Evolutionary conservation across 1,284 basidiomycete genomes (phyloP).

Genomic region (Kalmanozyma brasiliensis): DNA sequence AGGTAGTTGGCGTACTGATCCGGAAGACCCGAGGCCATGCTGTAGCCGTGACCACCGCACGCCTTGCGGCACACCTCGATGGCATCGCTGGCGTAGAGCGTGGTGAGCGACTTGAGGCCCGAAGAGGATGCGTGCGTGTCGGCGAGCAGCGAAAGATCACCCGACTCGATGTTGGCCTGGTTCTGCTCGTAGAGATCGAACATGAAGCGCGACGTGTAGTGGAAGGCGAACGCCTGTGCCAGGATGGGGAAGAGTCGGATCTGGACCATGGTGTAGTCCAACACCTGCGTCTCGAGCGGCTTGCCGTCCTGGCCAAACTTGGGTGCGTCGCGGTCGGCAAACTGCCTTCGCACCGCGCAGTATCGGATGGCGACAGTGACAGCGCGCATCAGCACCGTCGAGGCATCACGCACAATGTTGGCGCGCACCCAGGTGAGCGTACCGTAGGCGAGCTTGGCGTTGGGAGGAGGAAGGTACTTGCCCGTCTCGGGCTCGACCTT

Average conservation of each 20-base stretch:
- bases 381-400: constrained; percentile 66
- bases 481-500: constrained; percentile 64
- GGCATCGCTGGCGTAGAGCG: constrained; percentile 67
- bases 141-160: constrained; percentile 68
- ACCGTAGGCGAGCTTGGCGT: constrained; percentile 58
- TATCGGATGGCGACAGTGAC: constrained; percentile 69
- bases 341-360: constrained; percentile 69
- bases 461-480: constrained; percentile 54
- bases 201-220: constrained; percentile 68
- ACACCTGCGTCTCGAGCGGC: constrained; percentile 68
- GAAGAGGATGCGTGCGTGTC: constrained; percentile 68
- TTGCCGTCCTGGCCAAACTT: constrained; percentile 63
- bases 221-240: constrained; percentile 69
- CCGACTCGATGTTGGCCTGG: constrained; percentile 63
- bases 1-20: constrained; percentile 61
- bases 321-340: constrained; percentile 68
- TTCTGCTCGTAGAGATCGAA: constrained; percentile 67
- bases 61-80: constrained; percentile 69
- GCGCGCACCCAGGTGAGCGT: constrained; percentile 65
- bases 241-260: constrained; percentile 69
- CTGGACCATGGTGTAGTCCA: constrained; percentile 69
- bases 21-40: constrained; percentile 61
- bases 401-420: constrained; percentile 67
- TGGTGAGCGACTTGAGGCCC: constrained; percentile 68
- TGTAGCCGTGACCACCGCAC: constrained; percentile 69